Conservation (phyloP, 1,284 basidiomycete genomes). For the Cutaneotrichosporon cavernicola region DNA sequence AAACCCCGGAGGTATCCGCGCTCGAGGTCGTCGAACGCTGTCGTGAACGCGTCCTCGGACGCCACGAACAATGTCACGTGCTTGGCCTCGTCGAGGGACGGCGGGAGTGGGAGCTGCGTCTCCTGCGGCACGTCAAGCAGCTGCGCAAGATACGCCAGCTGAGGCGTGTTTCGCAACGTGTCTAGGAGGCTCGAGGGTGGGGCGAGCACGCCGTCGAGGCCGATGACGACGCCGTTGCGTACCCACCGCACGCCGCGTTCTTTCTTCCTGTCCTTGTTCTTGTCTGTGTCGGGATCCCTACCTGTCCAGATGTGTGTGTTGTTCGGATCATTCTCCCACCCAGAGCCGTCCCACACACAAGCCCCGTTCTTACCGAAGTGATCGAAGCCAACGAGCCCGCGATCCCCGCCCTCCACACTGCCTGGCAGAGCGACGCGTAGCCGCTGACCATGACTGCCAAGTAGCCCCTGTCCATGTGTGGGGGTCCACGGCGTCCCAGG, state of each 20-base stretch:
- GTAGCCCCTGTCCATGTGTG: constrained; percentile 65
- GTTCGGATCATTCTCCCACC: constrained; percentile 31
- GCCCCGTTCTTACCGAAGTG: constrained; percentile 67
- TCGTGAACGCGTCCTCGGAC: constrained; percentile 73
- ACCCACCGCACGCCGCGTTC: constrained; percentile 55
- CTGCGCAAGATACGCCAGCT: constrained; percentile 65
- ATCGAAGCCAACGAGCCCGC: constrained; percentile 67
- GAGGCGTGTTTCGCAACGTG: constrained; percentile 61
- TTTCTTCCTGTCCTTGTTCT: constrained; percentile 25
- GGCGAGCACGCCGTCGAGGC: constrained; percentile 71
- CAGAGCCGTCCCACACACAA: constrained; percentile 44
- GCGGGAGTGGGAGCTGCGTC: constrained; percentile 64
- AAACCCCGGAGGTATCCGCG: constrained; percentile 79
- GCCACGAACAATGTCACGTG: constrained; percentile 90
- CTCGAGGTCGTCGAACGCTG: constrained; percentile 64
- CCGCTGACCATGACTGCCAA: constrained; percentile 79
- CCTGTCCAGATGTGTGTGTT: constrained; percentile 3
- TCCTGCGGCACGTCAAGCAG: constrained; percentile 60
- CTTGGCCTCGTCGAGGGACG: constrained; percentile 54
- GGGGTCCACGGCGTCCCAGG: constrained; percentile 81
- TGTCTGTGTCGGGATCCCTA: constrained; percentile 5
- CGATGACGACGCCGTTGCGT: constrained; percentile 74
- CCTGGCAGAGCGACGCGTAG: constrained; percentile 61
- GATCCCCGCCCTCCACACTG: constrained; percentile 54
- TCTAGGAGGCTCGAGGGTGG: constrained; percentile 71